These are phyloP conservation scores for Citrus reticulata DNA, from an alignment of 345 rosid species.

Conservation along the genomic window DNA sequence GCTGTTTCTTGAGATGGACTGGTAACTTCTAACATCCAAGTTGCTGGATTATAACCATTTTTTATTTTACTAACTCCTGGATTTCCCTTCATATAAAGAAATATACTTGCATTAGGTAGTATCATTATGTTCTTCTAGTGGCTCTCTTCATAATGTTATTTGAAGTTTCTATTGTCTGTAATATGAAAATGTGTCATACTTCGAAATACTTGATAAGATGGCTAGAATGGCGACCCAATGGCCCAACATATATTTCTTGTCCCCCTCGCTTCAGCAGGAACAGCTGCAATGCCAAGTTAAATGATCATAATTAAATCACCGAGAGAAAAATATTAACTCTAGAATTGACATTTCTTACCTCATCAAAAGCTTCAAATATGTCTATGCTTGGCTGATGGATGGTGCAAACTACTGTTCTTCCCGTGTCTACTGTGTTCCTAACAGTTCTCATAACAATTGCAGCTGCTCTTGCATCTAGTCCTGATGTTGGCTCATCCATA, in stretches of 20 bases:
- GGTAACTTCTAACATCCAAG: conserved; percentile 55
- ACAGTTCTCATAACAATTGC: conserved; percentile 92
- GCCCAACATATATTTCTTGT: conserved; percentile 44
- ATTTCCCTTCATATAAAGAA: conserved; percentile 20
- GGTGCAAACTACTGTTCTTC: conserved; percentile 90
- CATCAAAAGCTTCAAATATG: conserved; percentile 88
- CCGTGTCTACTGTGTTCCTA: conserved; percentile 86
- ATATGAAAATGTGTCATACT: conserved; percentile 16
- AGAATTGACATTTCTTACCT: conserved; percentile 30
- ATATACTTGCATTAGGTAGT: not conserved
- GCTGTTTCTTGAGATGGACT: conserved; percentile 31
- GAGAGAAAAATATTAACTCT: not conserved
- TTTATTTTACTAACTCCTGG: conserved; percentile 34
- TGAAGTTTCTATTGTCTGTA: not conserved
- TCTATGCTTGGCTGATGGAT: conserved; percentile 93
- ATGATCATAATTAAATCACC: not conserved
- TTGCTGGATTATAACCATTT: conserved; percentile 53
- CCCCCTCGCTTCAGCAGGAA: conserved; percentile 49
- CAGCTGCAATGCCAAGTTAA: conserved; percentile 25
- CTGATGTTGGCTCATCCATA: conserved; percentile 96
- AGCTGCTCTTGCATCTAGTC: conserved; percentile 91
- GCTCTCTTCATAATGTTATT: not conserved
- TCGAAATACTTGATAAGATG: conserved; percentile 39
- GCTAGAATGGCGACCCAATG: conserved; percentile 37
- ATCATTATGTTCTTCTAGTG: not conserved